Evolutionary conservation across 768 basidiomycete species (phyloP), one percentile per base, ranked within the genome.

Genomic region (Rhizopogon roseolus): DNA sequence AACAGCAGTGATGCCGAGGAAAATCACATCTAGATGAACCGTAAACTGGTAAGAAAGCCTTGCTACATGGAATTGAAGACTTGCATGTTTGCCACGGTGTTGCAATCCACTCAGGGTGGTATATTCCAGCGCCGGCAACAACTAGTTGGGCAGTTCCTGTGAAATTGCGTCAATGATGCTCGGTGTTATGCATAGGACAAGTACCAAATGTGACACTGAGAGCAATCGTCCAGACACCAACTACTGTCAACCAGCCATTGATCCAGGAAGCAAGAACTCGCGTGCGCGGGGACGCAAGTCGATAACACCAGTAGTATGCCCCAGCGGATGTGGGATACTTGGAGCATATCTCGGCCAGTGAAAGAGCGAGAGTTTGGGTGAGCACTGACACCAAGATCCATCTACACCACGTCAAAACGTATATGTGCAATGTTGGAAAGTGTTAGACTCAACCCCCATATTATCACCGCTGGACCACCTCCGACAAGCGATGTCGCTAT

Each of bases 161-260:
- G 29, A 32, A 16, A 51, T 27, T 50, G 44, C 32, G 40, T 34
- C 28, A 14, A 4, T 34, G 36, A 6, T 17, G 13, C 40, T 16
- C 14, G 8, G 38, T 32, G 8, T 40, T 7, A 52, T 11, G 19
- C 36, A 37, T 41, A 36, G n/a, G 32, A 29, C 1, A 32, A 37
- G 19, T 53, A 65, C 81, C 82, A 60, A 87, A 87, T 4, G 79
- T 82, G 6, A 84, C 84, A 9, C 83, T 84, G 37, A 86, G 61
- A n/a, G 81, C 78, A 53, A 82, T 75, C 0, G 81, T 86, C 84
- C 85, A 87, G 13, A 85, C 81, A 25, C 85, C 85, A 28, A 84
- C 82, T 60, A 85, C 71, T 1, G 80, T 82, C 16, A 86, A 67
- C 85, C 85, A 88, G 6, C 85, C 85, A 53, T 82, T 81, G 44